These are phyloP conservation scores for Solanum megistacrolobum DNA, from an alignment of 257 asterid genomes.

Conservation along the genomic window DNA sequence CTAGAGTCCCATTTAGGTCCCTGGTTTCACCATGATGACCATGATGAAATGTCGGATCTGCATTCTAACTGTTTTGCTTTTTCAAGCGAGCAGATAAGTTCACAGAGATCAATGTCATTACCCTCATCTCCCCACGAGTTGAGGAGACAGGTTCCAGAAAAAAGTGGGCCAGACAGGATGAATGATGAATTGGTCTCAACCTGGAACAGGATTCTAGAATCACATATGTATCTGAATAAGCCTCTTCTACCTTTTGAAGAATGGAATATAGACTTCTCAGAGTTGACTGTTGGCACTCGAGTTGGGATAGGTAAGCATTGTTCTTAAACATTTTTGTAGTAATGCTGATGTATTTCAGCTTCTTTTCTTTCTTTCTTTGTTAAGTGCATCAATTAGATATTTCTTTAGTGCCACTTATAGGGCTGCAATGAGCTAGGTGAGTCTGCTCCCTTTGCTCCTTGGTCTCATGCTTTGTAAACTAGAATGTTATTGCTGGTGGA, in stretches of 20 bases:
- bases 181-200: slow-evolving; percentile 64
- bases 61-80: slow-evolving; percentile 18
- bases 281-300: slow-evolving; percentile 81
- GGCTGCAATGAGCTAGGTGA: neutral
- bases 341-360: neutral
- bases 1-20: slow-evolving; percentile 2
- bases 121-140: slow-evolving; percentile 93
- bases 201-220: slow-evolving; percentile 81
- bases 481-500: neutral
- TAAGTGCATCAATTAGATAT: neutral
- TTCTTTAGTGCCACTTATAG: neutral
- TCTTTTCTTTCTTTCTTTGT: neutral
- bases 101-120: slow-evolving; percentile 63
- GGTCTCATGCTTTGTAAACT: neutral
- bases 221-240: slow-evolving; percentile 64
- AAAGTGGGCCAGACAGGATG: slow-evolving; percentile 15
- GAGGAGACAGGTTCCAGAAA: slow-evolving; percentile 40
- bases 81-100: slow-evolving; percentile 21
- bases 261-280: slow-evolving; percentile 92
- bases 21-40: slow-evolving; percentile 19
- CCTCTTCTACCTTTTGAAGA: slow-evolving; percentile 81
- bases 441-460: neutral
- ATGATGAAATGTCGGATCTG: slow-evolving; percentile 18
- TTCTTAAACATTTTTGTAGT: neutral
- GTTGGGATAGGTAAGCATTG: slow-evolving; percentile 82